A percentile compares a stretch with the other conserved stretches of the same genome.
phyloP scores from a whole-genome alignment of 345 rosid genomes.

The Gossypium ekmanianum region DNA sequence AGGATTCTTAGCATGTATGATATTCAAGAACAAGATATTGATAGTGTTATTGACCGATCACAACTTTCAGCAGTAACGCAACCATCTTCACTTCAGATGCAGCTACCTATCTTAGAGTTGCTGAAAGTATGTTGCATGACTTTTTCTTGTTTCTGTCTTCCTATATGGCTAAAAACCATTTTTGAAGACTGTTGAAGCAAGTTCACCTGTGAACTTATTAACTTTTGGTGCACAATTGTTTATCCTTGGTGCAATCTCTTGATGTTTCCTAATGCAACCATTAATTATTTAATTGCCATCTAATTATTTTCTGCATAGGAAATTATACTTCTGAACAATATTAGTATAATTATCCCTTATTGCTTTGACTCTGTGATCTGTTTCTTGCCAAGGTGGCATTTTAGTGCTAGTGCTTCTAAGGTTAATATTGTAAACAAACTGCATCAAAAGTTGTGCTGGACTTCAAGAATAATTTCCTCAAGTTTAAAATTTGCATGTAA shows the following conservation, averaged over 20 bases:
- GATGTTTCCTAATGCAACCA: background rate
- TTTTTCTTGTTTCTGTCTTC: conserved; percentile 13
- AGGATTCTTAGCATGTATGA: conserved; percentile 89
- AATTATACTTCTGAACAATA: background rate
- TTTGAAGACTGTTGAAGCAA: conserved; percentile 2
- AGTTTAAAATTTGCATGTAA: background rate
- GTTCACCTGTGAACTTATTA: background rate
- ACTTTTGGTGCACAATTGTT: background rate
- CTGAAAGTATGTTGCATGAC: conserved; percentile 55
- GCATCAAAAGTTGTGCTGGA: background rate
- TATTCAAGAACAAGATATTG: conserved; percentile 73
- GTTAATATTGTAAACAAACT: background rate
- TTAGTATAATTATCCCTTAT: background rate
- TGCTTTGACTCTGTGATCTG: background rate
- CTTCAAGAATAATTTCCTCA: background rate
- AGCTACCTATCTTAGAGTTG: conserved; percentile 82
- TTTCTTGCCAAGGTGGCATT: background rate
- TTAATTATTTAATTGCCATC: background rate
- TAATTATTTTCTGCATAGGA: background rate
- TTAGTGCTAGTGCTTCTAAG: background rate
- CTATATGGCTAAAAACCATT: background rate
- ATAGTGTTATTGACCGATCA: conserved; percentile 52
- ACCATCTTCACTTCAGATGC: conserved; percentile 58
- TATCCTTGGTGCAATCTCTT: background rate
- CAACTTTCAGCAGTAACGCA: conserved; percentile 42